These are phyloP conservation scores for Kurtzmaniella cleridarum DNA, from an alignment of 805 yeast genomes.

Conservation along the genomic window DNA sequence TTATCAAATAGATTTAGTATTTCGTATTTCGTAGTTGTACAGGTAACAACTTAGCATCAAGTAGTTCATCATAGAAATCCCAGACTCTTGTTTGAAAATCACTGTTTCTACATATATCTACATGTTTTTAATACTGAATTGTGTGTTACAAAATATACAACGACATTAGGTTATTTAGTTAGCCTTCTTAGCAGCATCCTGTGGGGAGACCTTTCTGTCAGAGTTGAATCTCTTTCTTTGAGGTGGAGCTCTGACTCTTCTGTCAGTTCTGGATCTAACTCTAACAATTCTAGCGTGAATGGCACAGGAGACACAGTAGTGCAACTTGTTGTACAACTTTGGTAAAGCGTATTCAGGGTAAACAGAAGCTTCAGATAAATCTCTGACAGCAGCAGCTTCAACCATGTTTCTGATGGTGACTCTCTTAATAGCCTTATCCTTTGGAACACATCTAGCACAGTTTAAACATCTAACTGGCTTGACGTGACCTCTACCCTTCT, in stretches of 20 bases:
- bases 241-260: constrained; percentile 99
- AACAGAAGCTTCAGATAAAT: constrained; percentile 98
- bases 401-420: constrained; percentile 99
- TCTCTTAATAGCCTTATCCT: constrained; percentile 99
- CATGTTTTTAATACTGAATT: no score
- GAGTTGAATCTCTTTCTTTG: constrained; percentile 97
- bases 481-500: constrained; percentile 99
- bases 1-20: no score
- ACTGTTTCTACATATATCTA: no score
- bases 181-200: constrained; percentile 96
- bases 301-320: constrained; percentile 99
- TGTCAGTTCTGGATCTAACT: constrained; percentile 98
- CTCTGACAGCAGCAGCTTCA: constrained; percentile 99
- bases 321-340: constrained; percentile 98
- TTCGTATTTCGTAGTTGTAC: no score
- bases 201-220: constrained; percentile 94
- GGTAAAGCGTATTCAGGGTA: constrained; percentile 99
- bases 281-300: constrained; percentile 99
- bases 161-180: constrained; percentile 13
- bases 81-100: no score
- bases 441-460: constrained; percentile 99
- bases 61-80: no score
- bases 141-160: constrained; percentile 2
- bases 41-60: no score
- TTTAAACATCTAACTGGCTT: constrained; percentile 99